A percentile compares a stretch with the other conserved stretches of the same genome.
Evolutionary conservation across 768 basidiomycete genomes (phyloP).

Genomic region (Suillus decipiens): DNA sequence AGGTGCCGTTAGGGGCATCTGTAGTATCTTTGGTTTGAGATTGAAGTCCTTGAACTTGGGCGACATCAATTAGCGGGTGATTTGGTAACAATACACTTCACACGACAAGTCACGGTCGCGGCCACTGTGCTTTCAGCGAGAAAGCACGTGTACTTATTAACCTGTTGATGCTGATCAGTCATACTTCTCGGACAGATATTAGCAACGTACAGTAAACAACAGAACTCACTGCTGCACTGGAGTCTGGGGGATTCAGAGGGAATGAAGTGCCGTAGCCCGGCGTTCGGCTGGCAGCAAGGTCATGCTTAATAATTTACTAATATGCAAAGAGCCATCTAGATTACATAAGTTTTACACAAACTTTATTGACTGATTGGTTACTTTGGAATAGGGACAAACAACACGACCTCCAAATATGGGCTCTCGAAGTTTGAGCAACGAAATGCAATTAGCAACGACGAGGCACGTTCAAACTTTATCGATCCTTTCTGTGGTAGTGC

Average conservation of each 20-base stretch:
- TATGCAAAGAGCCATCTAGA: background rate
- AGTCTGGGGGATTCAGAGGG: background rate
- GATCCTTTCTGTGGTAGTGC: constrained; percentile 24
- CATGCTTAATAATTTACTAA: background rate
- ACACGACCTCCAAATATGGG: background rate
- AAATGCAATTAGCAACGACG: background rate
- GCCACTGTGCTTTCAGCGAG: background rate
- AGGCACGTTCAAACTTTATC: constrained; percentile 25
- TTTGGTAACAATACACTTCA: background rate
- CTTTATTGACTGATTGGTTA: background rate
- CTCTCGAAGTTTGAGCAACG: background rate
- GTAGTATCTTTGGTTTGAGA: constrained; percentile 17
- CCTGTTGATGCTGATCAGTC: background rate
- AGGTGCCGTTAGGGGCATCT: constrained; percentile 15
- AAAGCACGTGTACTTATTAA: background rate
- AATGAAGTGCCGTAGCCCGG: background rate
- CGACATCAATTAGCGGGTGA: constrained; percentile 9
- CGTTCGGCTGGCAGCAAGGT: background rate
- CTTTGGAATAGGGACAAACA: background rate
- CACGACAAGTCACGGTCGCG: background rate
- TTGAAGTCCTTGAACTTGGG: constrained; percentile 8
- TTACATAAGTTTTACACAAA: constrained; percentile 7
- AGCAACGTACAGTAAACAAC: background rate
- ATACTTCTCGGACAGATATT: no score
- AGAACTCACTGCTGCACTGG: background rate